Conservation (phyloP, 345 rosid genomes). For the Pelargonium nanum region DNA sequence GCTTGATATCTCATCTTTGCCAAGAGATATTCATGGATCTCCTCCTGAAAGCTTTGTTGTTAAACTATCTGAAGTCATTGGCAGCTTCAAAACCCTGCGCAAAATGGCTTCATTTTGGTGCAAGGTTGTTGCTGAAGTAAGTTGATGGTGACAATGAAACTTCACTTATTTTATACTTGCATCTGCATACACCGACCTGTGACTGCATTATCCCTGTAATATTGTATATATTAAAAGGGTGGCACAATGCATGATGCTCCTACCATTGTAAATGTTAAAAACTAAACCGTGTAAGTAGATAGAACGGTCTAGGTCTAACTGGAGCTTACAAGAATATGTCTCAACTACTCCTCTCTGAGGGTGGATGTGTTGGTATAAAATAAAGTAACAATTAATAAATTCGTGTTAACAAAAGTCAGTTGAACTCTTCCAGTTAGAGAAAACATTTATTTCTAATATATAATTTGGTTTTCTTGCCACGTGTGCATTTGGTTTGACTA, state of each 20-base stretch:
- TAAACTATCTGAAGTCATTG: conserved; percentile 87
- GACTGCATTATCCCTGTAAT: neutral
- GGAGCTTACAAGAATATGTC: too few relatives aligned
- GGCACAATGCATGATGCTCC: neutral
- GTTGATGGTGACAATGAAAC: conserved; percentile 15
- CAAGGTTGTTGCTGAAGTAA: conserved; percentile 72
- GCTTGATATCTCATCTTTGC: conserved; percentile 28
- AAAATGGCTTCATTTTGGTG: conserved; percentile 83
- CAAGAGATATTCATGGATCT: conserved; percentile 78
- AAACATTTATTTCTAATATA: neutral
- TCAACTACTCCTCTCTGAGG: too few relatives aligned
- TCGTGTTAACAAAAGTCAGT: neutral
- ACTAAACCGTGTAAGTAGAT: neutral
- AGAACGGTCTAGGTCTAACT: too few relatives aligned
- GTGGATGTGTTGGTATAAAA: too few relatives aligned
- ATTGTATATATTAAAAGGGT: too few relatives aligned
- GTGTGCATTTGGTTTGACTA: neutral
- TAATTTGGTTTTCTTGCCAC: neutral
- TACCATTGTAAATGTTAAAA: neutral
- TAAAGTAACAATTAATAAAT: too few relatives aligned
- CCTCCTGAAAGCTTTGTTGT: conserved; percentile 69
- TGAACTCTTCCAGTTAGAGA: neutral
- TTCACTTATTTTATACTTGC: conserved; percentile 2
- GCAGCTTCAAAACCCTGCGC: conserved; percentile 64
- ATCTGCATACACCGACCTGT: neutral